phyloP scores from a whole-genome alignment of 805 yeast genomes.

The Ogataea paraovalis region DNA sequence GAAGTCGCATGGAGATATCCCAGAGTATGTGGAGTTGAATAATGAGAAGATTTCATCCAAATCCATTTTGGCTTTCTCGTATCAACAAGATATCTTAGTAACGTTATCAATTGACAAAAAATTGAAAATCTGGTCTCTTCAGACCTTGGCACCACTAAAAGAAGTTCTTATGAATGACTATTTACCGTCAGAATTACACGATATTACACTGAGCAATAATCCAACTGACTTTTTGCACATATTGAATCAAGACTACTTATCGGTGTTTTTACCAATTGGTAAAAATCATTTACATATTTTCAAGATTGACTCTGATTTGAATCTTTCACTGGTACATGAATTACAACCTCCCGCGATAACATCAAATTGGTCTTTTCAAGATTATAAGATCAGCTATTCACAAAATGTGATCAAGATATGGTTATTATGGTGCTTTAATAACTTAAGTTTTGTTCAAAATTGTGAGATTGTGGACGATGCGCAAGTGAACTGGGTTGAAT shows the following conservation, averaged over 20 bases:
- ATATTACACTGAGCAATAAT: conserved; percentile 13
- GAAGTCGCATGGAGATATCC: conserved; percentile 3
- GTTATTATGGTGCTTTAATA: conserved; percentile 25
- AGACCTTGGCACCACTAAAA: conserved; percentile 24
- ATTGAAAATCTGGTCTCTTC: conserved; percentile 59
- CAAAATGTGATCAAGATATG: conserved; percentile 13
- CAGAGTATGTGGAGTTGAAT: conserved; percentile 17
- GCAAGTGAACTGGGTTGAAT: conserved; percentile 14
- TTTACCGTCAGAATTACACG: conserved; percentile 20
- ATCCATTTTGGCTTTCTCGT: conserved; percentile 19
- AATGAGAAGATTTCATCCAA: conserved; percentile 21
- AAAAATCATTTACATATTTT: conserved; percentile 20
- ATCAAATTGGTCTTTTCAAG: conserved; percentile 25
- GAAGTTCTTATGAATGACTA: conserved; percentile 21
- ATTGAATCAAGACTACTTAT: conserved; percentile 10
- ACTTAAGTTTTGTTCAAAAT: conserved; percentile 18
- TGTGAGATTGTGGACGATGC: conserved; percentile 8
- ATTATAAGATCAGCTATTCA: conserved; percentile 11
- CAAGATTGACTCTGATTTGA: conserved; percentile 10
- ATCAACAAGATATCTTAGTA: conserved; percentile 11
- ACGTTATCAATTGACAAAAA: conserved; percentile 53
- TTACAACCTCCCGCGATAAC: conserved; percentile 15
- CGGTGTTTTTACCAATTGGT: conserved; percentile 27
- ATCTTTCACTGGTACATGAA: conserved; percentile 7
- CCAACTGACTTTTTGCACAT: conserved; percentile 19